Percentiles rank a stretch among this genome's conserved stretches.
Conservation (phyloP, 768 basidiomycete genomes). For the Sporobolomyces pararoseus region DNA sequence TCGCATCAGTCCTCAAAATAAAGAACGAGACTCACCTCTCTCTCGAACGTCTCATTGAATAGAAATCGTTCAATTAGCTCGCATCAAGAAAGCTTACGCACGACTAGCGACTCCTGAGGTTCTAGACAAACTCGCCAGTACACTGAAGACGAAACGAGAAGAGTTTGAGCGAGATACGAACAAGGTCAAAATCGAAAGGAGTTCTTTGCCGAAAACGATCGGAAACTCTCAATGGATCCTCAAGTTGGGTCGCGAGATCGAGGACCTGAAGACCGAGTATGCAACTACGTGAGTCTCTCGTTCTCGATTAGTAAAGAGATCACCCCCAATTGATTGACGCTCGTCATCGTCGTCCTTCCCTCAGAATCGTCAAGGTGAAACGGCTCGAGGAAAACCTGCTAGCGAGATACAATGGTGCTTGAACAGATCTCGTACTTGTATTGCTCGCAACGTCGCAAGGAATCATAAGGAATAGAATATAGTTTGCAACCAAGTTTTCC, state of each 20-base stretch:
- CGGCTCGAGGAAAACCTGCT: no score
- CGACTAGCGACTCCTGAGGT: not conserved
- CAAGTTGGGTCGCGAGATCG: not conserved
- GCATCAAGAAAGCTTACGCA: not conserved
- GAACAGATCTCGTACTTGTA: no score
- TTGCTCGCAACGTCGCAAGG: no score
- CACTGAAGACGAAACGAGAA: not conserved
- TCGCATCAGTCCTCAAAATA: not conserved
- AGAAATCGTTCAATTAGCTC: constrained; percentile 13
- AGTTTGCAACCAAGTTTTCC: no score
- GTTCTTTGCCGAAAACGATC: not conserved
- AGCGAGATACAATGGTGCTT: no score
- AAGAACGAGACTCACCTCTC: not conserved
- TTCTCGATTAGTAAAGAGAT: no score
- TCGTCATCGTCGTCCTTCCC: no score
- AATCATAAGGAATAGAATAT: no score
- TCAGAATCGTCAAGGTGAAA: no score
- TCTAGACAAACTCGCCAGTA: not conserved
- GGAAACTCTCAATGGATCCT: not conserved
- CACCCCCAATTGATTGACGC: no score
- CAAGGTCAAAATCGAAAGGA: no score
- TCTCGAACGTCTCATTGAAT: not conserved
- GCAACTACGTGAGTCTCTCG: not conserved
- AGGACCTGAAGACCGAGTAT: not conserved
- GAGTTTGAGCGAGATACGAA: not conserved